A percentile compares a stretch with the other conserved stretches of the same genome.
phyloP scores from a whole-genome alignment of 139 green algal genomes.

The Volvox reticuliferus region DNA sequence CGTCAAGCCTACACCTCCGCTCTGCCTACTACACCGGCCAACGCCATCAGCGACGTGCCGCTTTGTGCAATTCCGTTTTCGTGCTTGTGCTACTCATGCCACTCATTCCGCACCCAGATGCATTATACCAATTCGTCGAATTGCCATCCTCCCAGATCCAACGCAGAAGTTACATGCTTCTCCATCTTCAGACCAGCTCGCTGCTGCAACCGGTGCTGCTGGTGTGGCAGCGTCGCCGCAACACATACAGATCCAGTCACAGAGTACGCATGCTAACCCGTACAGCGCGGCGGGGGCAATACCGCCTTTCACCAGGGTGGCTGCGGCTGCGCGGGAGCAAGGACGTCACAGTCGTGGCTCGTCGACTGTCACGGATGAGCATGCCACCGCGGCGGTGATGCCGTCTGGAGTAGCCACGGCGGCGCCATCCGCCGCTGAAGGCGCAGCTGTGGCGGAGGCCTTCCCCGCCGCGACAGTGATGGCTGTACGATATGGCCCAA shows the following conservation, averaged over 20 bases:
- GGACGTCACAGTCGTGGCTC: neutral
- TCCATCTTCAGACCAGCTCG: neutral
- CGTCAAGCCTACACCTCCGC: too few relatives aligned
- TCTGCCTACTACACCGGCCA: too few relatives aligned
- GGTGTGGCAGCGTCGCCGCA: neutral
- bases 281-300: neutral
- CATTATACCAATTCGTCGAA: too few relatives aligned
- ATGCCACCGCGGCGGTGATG: neutral
- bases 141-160: neutral
- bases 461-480: neutral
- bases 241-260: neutral
- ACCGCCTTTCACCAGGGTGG: neutral
- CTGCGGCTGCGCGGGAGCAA: neutral
- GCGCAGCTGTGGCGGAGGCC: neutral
- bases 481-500: conserved; percentile 21
- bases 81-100: too few relatives aligned
- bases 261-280: neutral
- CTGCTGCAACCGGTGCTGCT: neutral
- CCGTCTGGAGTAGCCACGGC: neutral
- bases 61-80: too few relatives aligned
- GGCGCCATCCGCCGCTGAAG: neutral
- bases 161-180: neutral
- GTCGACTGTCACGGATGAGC: neutral
- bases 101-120: too few relatives aligned
- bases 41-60: too few relatives aligned